phyloP scores from a whole-genome alignment of 192 early-diverging fungal species.

The Phlyctochytrium arcticum region DNA sequence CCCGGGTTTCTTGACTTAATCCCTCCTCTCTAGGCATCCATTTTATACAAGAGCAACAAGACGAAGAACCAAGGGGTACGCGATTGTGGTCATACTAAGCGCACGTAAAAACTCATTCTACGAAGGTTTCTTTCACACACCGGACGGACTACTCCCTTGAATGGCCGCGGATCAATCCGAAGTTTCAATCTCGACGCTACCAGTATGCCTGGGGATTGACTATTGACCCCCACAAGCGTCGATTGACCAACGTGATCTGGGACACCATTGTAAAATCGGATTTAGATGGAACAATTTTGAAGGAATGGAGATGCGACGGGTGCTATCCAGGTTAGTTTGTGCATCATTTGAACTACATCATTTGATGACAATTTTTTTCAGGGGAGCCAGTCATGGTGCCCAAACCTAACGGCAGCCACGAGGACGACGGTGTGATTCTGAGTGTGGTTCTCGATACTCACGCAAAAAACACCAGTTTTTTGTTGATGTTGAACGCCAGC shows the following conservation, averaged over 20 bases:
- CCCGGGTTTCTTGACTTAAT: background rate
- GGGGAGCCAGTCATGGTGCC: slow-evolving; percentile 29
- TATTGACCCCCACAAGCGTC: slow-evolving; percentile 10
- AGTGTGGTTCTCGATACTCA: slow-evolving; percentile 22
- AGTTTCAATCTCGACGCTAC: background rate
- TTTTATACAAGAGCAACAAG: slow-evolving; percentile 24
- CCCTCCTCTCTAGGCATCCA: background rate
- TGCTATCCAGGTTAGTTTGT: slow-evolving; percentile 23
- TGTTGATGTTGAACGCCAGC: slow-evolving; percentile 17
- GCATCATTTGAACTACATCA: background rate
- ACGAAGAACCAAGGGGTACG: background rate
- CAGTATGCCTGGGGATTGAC: slow-evolving; percentile 29
- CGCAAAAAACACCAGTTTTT: slow-evolving; percentile 13
- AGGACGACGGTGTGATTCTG: slow-evolving; percentile 24
- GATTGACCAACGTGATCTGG: slow-evolving; percentile 23
- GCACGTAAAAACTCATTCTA: background rate
- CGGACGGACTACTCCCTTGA: slow-evolving; percentile 29
- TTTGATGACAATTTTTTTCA: background rate
- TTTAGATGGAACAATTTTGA: slow-evolving; percentile 10
- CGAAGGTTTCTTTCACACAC: slow-evolving; percentile 18
- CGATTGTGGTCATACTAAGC: background rate
- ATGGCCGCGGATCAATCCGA: slow-evolving; percentile 16
- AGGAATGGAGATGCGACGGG: slow-evolving; percentile 13
- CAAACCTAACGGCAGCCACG: background rate
- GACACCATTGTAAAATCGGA: slow-evolving; percentile 27